phyloP scores from a whole-genome alignment of 768 basidiomycete species.

The Mycena kentingensis region DNA sequence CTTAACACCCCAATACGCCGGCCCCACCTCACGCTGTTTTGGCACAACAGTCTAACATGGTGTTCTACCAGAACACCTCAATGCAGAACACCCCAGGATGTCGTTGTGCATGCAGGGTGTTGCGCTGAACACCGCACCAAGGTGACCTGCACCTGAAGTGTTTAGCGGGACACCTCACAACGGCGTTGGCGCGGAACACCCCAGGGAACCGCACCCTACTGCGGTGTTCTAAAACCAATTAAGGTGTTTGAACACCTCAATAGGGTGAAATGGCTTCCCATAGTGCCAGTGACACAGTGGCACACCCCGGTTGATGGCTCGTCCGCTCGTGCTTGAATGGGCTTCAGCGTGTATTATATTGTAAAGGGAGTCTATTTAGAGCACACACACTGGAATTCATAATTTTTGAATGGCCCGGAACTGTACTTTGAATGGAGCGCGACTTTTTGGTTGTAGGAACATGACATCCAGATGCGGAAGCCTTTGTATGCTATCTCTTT shows the following conservation, averaged over 20 bases:
- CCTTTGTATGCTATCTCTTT: not conserved
- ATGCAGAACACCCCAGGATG: too few relatives aligned
- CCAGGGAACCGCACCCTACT: slow-evolving; percentile 6
- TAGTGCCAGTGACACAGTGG: slow-evolving; percentile 1
- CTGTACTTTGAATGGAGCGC: not conserved
- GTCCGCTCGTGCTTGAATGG: not conserved
- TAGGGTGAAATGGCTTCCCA: too few relatives aligned
- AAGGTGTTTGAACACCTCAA: too few relatives aligned
- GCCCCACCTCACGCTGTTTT: too few relatives aligned
- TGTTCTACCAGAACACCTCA: too few relatives aligned
- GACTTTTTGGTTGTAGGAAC: not conserved
- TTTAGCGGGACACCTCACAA: too few relatives aligned
- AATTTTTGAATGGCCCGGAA: not conserved
- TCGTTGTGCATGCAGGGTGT: too few relatives aligned
- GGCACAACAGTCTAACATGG: too few relatives aligned
- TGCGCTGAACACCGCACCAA: too few relatives aligned
- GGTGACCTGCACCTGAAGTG: too few relatives aligned
- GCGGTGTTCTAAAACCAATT: not conserved
- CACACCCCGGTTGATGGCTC: slow-evolving; percentile 1
- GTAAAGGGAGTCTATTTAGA: not conserved
- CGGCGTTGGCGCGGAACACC: too few relatives aligned
- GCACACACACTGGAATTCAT: not conserved
- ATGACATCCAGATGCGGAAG: not conserved
- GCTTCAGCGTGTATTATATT: not conserved
- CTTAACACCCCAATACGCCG: too few relatives aligned